phyloP scores from a whole-genome alignment of 1,139 yeast genomes.

The Taiozyma sp. region DNA sequence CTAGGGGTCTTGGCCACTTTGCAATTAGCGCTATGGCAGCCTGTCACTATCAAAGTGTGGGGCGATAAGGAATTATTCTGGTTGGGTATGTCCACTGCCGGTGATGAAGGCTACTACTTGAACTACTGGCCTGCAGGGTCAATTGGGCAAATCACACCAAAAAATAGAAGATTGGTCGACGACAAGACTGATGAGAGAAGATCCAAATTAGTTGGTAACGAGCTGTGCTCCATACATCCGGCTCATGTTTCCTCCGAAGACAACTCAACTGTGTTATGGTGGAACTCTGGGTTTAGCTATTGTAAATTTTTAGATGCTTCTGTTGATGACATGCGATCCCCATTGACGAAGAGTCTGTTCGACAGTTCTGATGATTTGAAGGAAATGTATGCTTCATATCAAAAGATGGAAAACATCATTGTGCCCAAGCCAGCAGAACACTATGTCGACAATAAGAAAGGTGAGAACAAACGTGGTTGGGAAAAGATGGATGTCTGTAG shows the following conservation, averaged over 20 bases:
- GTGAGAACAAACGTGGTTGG: constrained; percentile 55
- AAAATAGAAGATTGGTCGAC: constrained; percentile 8
- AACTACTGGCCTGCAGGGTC: constrained; percentile 22
- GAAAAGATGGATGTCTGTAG: constrained; percentile 44
- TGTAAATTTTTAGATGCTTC: constrained; percentile 43
- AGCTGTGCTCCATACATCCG: constrained; percentile 60
- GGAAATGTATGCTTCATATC: constrained; percentile 36
- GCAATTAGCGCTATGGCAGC: constrained; percentile 30
- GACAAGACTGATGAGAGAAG: constrained; percentile 11
- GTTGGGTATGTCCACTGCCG: constrained; percentile 33
- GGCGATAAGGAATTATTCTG: constrained; percentile 58
- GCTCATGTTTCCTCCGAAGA: constrained; percentile 51
- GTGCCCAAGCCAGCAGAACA: constrained; percentile 50
- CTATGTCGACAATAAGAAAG: constrained; percentile 31
- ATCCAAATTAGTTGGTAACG: constrained; percentile 32
- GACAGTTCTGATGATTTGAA: constrained; percentile 26
- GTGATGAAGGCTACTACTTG: constrained; percentile 22
- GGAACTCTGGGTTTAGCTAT: constrained; percentile 54
- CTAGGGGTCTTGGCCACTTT: constrained; percentile 37
- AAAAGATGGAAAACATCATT: constrained; percentile 42
- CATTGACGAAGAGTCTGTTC: constrained; percentile 3
- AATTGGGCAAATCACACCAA: constrained; percentile 18
- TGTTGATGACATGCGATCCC: constrained; percentile 19
- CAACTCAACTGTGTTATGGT: constrained; percentile 45
- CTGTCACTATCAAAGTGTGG: constrained; percentile 29